Base-by-base conservation (phyloP, 176 grass and related monocot species). In the Ampelocalamus luodianensis region DNA sequence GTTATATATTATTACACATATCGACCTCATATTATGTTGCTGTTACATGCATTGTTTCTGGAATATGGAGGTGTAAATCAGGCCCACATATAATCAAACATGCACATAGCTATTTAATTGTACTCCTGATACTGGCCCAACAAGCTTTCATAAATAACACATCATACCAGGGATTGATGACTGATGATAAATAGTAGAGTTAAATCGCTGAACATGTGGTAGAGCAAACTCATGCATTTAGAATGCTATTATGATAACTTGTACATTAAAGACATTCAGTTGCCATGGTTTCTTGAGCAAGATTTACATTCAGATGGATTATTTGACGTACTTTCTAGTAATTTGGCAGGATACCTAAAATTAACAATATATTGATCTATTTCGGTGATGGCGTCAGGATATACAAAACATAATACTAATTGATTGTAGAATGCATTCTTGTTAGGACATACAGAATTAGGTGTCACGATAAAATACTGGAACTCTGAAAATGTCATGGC, bases 281-380 rank as follows among this genome's bases (percentile, higher is more conserved):
- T 69, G 49, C 63, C 22, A 43, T 43, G n/a, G 34, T 45, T 70
- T 79, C 68, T 48, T 24, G 62, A 59, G 46, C 48, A 68, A 59
- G 70, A 75, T 44, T 81, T 62, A 11, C 27, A 37, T 79, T 70
- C 14, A 42, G 37, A 59, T 77, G 49, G 40, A 85, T 68, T 66
- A 58, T 55, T 79, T 15, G 10, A 14, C 3, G 17, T 26, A 34
- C 9, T 11, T 83, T 73, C 17, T 36, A 37, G 49, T 29, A 78
- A 37, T 68, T 71, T 61, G 18, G 51, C 22, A 29, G 18, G 22
- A 51, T 18, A 70, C 75, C 14, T 63, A 40, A 82, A 81, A 34
- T 53, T 23, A 74, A 16, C 49, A 43, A 36, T 36, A 45, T 42
- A 65, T 53, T 11, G 18, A 53, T 73, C n/a, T 72, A 61, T 64